Evolutionary conservation across 306 rosid species (phyloP), one percentile per base, ranked within the genome.

Genomic region (Citrullus amarus): DNA sequence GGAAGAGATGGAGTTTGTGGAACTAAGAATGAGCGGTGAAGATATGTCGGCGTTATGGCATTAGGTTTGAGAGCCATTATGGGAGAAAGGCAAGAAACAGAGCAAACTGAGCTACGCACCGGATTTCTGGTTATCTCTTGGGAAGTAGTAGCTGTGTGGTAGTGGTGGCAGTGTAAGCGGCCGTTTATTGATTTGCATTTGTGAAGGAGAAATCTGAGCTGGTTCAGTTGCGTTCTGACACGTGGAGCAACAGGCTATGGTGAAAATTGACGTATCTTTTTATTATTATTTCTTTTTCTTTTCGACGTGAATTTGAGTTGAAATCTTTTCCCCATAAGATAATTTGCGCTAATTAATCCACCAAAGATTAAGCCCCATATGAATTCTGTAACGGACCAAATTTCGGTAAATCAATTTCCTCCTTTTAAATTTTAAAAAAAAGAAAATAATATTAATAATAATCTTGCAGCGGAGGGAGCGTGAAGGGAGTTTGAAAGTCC

Each of bases 1-100:
- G 79, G 61, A 22, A 59, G 34, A 16, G 2, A 78, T 34, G 74
- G 70, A 80, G 67, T 63, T 48, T 7, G 38, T 5, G 84, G 69
- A 38, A 12, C 65, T 34, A 50, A 53, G 10, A 84, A 75, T 3
- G 78, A 18, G 4, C 22, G 56, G 38, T 11, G 36, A n/a, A 69
- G 76, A 44, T 43, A 41, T 9, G 75, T 68, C 18, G 55, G 34
- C 36, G 75, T 20, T 3, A 14, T 68, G 38, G 76, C 57, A 48
- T 69, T 69, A 69, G 56, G 38, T 44, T 69, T 69, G 22, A 69
- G 56, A 69, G 55, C 57, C 76, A 69, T 69, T 2, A n/a, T 20
- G 18, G 18, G 34, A 15, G 67, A 30, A 30, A 28, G 41, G n/a
- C 11, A 30, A 61, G 28, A 6, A 30, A 61, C 68, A 61, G 68